Evolutionary conservation across 2,329 filamentous ascomycete genomes (phyloP).

Genomic region (Macrophomina pseudophaseolina): DNA sequence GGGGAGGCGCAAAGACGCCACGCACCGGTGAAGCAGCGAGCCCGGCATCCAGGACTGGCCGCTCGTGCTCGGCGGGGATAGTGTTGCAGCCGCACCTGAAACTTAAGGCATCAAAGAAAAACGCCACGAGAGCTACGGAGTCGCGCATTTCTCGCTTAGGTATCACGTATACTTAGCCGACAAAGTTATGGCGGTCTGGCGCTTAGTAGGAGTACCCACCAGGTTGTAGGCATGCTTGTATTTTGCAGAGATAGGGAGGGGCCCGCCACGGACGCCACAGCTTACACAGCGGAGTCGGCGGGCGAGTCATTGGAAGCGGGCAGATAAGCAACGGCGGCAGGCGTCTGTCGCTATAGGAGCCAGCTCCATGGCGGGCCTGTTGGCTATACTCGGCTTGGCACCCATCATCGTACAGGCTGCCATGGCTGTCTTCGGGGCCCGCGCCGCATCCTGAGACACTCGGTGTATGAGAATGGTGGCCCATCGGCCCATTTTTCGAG

Average conservation of each 20-base stretch:
- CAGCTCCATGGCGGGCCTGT: neutral
- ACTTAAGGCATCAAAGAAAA: slow-evolving; percentile 3
- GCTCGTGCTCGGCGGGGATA: neutral
- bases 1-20: neutral
- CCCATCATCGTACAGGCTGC: neutral
- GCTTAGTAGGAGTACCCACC: neutral
- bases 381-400: neutral
- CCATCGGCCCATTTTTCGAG: slow-evolving; percentile 1
- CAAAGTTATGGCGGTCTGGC: neutral
- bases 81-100: neutral
- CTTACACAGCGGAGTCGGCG: neutral
- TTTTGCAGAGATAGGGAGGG: neutral
- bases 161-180: neutral
- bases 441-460: slow-evolving; percentile 10
- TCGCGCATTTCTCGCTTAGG: neutral
- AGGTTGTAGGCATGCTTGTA: neutral
- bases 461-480: slow-evolving; percentile 9
- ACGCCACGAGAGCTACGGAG: neutral
- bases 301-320: neutral
- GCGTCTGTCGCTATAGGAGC: neutral
- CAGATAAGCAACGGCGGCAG: slow-evolving; percentile 12
- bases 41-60: neutral
- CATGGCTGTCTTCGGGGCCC: neutral
- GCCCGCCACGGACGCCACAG: neutral
- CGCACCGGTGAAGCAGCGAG: neutral